phyloP scores from a whole-genome alignment of 176 grass and related monocot genomes.

The sorghum (Sorghum bicolor) region DNA sequence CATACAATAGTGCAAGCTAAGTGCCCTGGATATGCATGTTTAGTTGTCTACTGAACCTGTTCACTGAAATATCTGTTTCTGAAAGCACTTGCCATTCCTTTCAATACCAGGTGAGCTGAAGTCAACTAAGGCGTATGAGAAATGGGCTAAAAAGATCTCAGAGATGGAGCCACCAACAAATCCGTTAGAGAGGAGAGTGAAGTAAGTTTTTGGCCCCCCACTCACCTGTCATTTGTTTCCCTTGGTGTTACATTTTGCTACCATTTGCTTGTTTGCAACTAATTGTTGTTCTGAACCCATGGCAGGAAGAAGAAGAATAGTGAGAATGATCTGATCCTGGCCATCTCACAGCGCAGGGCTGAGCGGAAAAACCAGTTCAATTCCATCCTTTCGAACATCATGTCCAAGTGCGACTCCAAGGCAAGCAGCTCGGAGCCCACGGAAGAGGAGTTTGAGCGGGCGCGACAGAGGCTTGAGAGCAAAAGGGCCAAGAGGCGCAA shows the following conservation, averaged over 20 bases:
- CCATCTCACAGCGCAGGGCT: conserved; percentile 57
- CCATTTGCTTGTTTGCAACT: not conserved
- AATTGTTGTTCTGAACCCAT: not conserved
- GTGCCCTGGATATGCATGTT: not conserved
- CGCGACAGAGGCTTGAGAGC: conserved; percentile 62
- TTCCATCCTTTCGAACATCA: conserved; percentile 77
- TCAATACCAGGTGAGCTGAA: conserved; percentile 62
- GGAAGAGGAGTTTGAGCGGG: conserved; percentile 79
- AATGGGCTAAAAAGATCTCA: conserved; percentile 84
- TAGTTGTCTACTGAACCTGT: not conserved
- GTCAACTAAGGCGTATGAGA: conserved; percentile 67
- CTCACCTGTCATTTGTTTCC: not conserved
- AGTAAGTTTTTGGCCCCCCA: conserved; percentile 37
- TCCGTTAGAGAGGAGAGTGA: conserved; percentile 70
- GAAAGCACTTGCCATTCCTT: not conserved
- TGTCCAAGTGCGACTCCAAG: conserved; percentile 62
- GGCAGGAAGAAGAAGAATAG: conserved; percentile 62
- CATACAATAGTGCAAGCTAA: not conserved
- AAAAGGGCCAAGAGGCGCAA: conserved; percentile 39
- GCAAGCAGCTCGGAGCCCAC: conserved; percentile 56
- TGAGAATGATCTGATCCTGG: conserved; percentile 51
- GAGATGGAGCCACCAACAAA: conserved; percentile 82
- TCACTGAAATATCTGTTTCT: not conserved
- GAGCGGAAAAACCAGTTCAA: conserved; percentile 67
- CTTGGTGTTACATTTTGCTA: not conserved